A percentile compares a stretch with the other conserved stretches of the same genome.
These are phyloP conservation scores for Cladophialophora exuberans DNA, from an alignment of 2,329 filamentous ascomycete genomes.

Conservation along the genomic window DNA sequence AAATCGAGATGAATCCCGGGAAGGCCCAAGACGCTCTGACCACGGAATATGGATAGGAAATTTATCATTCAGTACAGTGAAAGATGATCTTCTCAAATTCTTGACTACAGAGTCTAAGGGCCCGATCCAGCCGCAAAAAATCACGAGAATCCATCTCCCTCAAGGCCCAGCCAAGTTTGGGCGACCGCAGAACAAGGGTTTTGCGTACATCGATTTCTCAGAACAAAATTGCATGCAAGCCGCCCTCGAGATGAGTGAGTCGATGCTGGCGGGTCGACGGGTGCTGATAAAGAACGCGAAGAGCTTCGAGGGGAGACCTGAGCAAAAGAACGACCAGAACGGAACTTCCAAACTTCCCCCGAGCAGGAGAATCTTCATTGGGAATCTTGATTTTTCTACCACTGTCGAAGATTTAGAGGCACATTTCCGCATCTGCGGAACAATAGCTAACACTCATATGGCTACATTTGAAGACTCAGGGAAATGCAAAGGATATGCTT, in stretches of 20 bases:
- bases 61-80: constrained; percentile 78
- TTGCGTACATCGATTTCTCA: constrained; percentile 92
- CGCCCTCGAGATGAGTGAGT: constrained; percentile 87
- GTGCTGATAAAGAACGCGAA: constrained; percentile 92
- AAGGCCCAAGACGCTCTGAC: constrained; percentile 63
- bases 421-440: constrained; percentile 84
- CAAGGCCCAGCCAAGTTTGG: constrained; percentile 56
- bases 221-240: constrained; percentile 68
- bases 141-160: constrained; percentile 85
- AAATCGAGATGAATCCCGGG: constrained; percentile 39
- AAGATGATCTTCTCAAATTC: constrained; percentile 75
- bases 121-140: constrained; percentile 63
- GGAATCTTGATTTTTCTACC: constrained; percentile 81
- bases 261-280: constrained; percentile 72
- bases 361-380: constrained; percentile 83
- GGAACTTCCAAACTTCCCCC: constrained; percentile 61
- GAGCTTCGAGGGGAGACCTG: constrained; percentile 85
- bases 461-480: constrained; percentile 96
- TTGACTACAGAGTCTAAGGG: constrained; percentile 47
- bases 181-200: constrained; percentile 79
- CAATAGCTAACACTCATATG: constrained; percentile 79
- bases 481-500: constrained; percentile 97
- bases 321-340: constrained; percentile 51
- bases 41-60: constrained; percentile 97
- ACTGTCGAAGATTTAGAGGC: constrained; percentile 78